Evolutionary conservation across 2,329 filamentous ascomycete species (phyloP).

Genomic region (Chaetomium olivaceum): DNA sequence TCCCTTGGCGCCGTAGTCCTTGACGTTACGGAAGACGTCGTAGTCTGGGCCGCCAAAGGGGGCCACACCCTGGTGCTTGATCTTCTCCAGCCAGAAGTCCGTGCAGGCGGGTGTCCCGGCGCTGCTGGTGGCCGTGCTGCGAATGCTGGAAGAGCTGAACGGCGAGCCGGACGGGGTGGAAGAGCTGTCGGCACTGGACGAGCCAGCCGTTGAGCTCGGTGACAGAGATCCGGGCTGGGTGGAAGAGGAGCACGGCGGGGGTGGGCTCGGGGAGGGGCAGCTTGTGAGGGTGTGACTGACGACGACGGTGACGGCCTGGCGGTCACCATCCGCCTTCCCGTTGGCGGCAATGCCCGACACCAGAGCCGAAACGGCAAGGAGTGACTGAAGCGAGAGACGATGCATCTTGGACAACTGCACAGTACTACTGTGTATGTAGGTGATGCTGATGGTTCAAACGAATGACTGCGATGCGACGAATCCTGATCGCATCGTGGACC

Average conservation of each 20-base stretch:
- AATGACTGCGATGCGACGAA: conserved; percentile 23
- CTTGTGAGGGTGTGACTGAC: conserved; percentile 25
- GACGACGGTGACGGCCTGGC: conserved; percentile 22
- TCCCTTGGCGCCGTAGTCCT: conserved; percentile 33
- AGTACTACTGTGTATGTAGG: not conserved
- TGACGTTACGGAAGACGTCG: conserved; percentile 35
- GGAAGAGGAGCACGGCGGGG: conserved; percentile 15
- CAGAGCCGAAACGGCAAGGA: conserved; percentile 29
- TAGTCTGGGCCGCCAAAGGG: conserved; percentile 31
- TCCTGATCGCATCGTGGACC: conserved; percentile 14
- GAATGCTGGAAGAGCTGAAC: not conserved
- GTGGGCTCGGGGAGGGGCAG: conserved; percentile 19
- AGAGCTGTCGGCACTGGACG: not conserved
- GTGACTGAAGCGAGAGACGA: conserved; percentile 30
- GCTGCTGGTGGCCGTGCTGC: conserved; percentile 17
- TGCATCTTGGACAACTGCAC: conserved; percentile 24
- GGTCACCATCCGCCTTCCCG: not conserved
- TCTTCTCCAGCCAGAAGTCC: conserved; percentile 35
- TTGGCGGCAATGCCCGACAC: conserved; percentile 23
- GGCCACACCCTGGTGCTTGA: conserved; percentile 34
- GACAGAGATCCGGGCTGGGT: conserved; percentile 2
- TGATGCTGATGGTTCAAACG: conserved; percentile 22
- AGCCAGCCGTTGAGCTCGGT: not conserved
- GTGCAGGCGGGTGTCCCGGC: conserved; percentile 25
- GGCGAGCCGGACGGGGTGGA: not conserved